Evolutionary conservation across 371 early-diverging fungal genomes (phyloP), one percentile per base, ranked within the genome.

Genomic region (Lichtheimia ramosa): DNA sequence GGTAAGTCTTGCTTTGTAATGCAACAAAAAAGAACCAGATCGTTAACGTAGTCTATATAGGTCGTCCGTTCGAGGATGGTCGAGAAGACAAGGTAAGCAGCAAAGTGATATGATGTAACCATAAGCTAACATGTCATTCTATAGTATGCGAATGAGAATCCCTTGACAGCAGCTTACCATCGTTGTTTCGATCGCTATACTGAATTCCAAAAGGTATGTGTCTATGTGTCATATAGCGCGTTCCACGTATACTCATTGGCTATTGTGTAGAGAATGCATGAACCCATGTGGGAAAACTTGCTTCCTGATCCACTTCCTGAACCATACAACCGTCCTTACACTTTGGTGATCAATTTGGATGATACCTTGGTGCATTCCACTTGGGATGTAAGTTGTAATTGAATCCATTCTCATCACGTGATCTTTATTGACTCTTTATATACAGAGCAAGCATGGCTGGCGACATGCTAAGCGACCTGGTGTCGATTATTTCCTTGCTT

Each of bases 401-500:
- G 34, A 5, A 12, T 39, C 28, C 18, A 20, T n/a, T 66, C 53
- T 63, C n/a, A 65, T 43, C 10, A 27, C 21, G 21, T n/a, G 46
- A n/a, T 21, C n/a, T 54, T 16, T 13, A 8, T 49, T 25, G 24
- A 52, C 23, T 23, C 18, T 46, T 18, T 34, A 20, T 41, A 3
- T 39, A 58, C 73, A 89, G 89, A 85, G 84, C 71, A 86, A 92
- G 48, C 81, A 89, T 56, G 96, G 99, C 6, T 99, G 97, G 97
- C 87, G 96, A 54, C 89, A 90, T 54, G 95, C 95, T 25, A 94
- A 94, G 70, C 86, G 99, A 48, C 98, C 99, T 15, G 96, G 95
- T 50, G 90, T 93, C 43, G 97, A 99, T 58, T 91, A 94, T 65
- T 96, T 99, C 74, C 68, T 99, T 25, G 84, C 91, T 42, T 92